These are phyloP conservation scores for Penicillium brasilianum DNA, from an alignment of 2,329 filamentous ascomycete species.

Conservation along the genomic window DNA sequence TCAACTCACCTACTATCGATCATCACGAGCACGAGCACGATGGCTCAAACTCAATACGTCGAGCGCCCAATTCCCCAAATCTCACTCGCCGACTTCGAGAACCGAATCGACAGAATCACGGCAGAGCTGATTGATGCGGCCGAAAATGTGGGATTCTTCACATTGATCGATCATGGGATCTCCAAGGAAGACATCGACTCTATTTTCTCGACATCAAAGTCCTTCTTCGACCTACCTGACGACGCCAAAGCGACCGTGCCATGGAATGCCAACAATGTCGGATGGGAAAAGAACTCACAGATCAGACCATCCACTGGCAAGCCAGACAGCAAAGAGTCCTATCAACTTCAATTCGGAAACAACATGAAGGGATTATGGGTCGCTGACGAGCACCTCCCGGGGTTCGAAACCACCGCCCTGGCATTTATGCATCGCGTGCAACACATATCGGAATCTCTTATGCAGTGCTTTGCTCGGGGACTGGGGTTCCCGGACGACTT, in stretches of 20 bases:
- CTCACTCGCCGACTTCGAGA: constrained; percentile 60
- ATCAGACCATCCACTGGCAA: constrained; percentile 64
- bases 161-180: constrained; percentile 62
- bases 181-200: constrained; percentile 54
- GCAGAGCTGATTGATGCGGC: constrained; percentile 58
- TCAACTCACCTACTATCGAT: not conserved
- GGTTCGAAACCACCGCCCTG: constrained; percentile 54
- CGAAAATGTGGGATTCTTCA: constrained; percentile 66
- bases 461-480: constrained; percentile 63
- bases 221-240: constrained; percentile 61
- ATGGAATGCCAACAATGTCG: constrained; percentile 61
- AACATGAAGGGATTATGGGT: constrained; percentile 61
- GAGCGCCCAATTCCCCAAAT: constrained; percentile 56
- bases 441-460: constrained; percentile 59
- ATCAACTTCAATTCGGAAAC: constrained; percentile 66
- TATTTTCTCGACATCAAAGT: constrained; percentile 57
- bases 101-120: constrained; percentile 60
- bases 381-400: constrained; percentile 52
- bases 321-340: constrained; percentile 65
- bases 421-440: constrained; percentile 63
- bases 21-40: constrained; percentile 1
- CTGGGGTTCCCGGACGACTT: constrained; percentile 62
- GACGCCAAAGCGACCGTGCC: constrained; percentile 59
- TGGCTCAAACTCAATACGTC: constrained; percentile 45
- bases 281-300: constrained; percentile 66